Conservation (phyloP, 1,139 yeast genomes). For the Arxiozyma telluris region DNA sequence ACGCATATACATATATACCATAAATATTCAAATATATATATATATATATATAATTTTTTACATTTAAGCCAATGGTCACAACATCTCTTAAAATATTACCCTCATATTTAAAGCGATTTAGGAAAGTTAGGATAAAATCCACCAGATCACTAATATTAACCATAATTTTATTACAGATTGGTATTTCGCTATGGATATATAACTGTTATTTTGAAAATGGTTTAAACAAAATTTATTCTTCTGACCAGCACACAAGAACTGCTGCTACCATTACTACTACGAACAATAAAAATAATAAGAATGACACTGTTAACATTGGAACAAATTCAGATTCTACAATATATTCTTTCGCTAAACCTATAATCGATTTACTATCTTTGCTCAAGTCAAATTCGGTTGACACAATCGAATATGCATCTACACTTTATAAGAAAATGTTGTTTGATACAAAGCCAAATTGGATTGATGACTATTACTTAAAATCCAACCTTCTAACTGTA, state of each 20-base stretch:
- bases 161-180: neutral
- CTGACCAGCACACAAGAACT: neutral
- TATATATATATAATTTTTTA: too few relatives aligned
- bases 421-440: slow-evolving; percentile 15
- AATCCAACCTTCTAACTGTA: slow-evolving; percentile 14
- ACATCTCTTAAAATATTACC: neutral
- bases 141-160: neutral
- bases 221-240: neutral
- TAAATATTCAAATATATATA: too few relatives aligned
- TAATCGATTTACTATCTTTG: neutral
- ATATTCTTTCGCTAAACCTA: neutral
- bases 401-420: neutral
- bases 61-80: neutral
- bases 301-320: neutral
- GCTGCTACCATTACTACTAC: neutral
- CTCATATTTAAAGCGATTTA: neutral
- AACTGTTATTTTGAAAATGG: neutral
- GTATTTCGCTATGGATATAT: neutral
- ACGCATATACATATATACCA: too few relatives aligned
- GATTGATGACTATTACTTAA: slow-evolving; percentile 17
- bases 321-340: neutral
- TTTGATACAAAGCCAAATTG: slow-evolving; percentile 14
- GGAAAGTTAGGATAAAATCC: neutral
- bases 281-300: neutral
- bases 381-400: neutral